Base-by-base conservation (phyloP, 768 basidiomycete genomes). In the Boletus sp. region DNA sequence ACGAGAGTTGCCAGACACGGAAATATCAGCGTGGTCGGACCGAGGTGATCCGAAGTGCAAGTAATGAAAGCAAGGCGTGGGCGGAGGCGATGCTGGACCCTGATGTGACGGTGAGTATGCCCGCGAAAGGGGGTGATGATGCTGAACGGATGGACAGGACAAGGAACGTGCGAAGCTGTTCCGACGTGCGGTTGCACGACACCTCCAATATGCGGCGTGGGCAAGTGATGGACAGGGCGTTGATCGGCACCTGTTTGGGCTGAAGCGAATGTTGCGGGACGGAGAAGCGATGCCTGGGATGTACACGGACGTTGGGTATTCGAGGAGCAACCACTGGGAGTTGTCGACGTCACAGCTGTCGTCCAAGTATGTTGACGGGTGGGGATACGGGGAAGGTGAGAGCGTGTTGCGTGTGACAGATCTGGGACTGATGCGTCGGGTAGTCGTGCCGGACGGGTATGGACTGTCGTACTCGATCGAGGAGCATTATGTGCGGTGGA, bases 341-440 rank as follows among this genome's bases (percentile, higher is more conserved):
- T 76, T 98, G 63, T 91, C 87, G 40, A 99, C 97, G 18, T 89
- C 87, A 59, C 92, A 97, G 73, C 76, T 98, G 55, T 88, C 86
- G 49, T 87, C 84, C 44, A 79, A 78, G 50, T 94, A 81, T 71
- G 77, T 99, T 35, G 92, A 95, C 64, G 94, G 94, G 20, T 98
- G 96, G 96, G 97, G 96, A 14, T 98, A 98, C 68, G 94, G 94
- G 8, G 92, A 96, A 81, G 91, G 91, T 92, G 56, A 61, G 58
- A 37, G n/a, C 0, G 32, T 30, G 56, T 10, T 7, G 17, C 1
- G 36, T 15, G 35, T 4, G 41, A 10, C 33, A 29, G 14, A 42
- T 37, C 20, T n/a, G 24, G 8, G 44, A 66, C 65, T 66, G 56
- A 57, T n/a, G n/a, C 7, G 18, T 17, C 1, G 7, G 5, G 15